A percentile compares a stretch with the other conserved stretches of the same genome.
These are phyloP conservation scores for Aurinia saxatilis DNA, from an alignment of 345 rosid species.

Conservation along the genomic window DNA sequence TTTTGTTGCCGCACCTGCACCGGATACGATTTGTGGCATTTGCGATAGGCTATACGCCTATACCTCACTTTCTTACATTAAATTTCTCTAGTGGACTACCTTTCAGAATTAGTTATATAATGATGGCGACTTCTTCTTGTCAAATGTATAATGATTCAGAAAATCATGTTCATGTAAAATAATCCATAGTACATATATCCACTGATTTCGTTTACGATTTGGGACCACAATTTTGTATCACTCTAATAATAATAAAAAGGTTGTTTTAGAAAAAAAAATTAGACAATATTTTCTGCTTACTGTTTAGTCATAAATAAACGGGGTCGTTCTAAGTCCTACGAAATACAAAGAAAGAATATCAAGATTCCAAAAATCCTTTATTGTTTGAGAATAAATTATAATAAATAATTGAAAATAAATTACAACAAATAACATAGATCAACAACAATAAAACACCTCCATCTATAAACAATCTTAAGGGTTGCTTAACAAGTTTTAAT, in stretches of 20 bases:
- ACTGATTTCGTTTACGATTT: not conserved
- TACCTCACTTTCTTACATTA: not conserved
- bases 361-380: too few relatives aligned
- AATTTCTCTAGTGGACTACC: conserved; percentile 15
- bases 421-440: too few relatives aligned
- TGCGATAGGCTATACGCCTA: not conserved
- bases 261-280: not conserved
- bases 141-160: conserved; percentile 14
- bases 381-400: too few relatives aligned
- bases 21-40: conserved; percentile 2
- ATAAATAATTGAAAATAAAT: too few relatives aligned
- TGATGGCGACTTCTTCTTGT: conserved; percentile 3
- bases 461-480: too few relatives aligned
- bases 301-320: too few relatives aligned
- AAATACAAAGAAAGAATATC: too few relatives aligned
- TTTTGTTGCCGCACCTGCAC: conserved; percentile 5
- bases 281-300: too few relatives aligned
- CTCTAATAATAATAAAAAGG: not conserved
- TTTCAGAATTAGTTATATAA: conserved; percentile 10
- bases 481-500: too few relatives aligned
- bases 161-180: conserved; percentile 4
- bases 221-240: conserved; percentile 4
- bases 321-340: too few relatives aligned
- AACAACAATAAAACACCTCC: too few relatives aligned
- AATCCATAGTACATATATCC: not conserved